Evolutionary conservation across 768 basidiomycete species (phyloP).

Genomic region (Galerina marginata): DNA sequence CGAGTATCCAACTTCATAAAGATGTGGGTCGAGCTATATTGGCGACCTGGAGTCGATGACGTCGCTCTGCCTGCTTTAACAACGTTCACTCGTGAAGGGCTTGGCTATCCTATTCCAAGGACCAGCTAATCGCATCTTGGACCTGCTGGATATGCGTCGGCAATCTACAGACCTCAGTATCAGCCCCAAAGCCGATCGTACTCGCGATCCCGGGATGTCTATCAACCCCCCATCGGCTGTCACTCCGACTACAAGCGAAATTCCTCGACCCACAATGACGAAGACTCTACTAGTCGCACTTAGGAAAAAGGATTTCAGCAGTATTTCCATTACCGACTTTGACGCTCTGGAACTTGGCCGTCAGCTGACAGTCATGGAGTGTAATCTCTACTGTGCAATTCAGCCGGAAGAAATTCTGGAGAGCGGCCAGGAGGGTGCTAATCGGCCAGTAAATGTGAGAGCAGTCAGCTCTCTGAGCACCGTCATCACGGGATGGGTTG

Average conservation of each 20-base stretch:
- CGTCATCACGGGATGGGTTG: conserved; percentile 93
- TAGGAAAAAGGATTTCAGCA: conserved; percentile 64
- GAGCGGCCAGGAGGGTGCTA: conserved; percentile 73
- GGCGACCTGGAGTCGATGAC: conserved; percentile 80
- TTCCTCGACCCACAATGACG: conserved; percentile 87
- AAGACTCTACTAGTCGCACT: conserved; percentile 75
- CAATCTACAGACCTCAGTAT: conserved; percentile 52
- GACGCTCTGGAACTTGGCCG: conserved; percentile 91
- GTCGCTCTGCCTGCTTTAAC: conserved; percentile 60
- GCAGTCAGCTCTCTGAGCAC: conserved; percentile 90
- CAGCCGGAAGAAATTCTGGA: conserved; percentile 89
- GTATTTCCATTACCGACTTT: conserved; percentile 85
- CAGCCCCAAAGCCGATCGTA: conserved; percentile 65
- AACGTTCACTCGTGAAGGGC: conserved; percentile 66
- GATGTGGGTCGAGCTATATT: conserved; percentile 91
- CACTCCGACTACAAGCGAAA: conserved; percentile 55
- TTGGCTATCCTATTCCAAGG: conserved; percentile 66
- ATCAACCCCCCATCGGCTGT: conserved; percentile 61
- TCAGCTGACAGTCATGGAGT: conserved; percentile 95
- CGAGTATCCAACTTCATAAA: conserved; percentile 94
- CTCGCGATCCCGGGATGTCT: conserved; percentile 77
- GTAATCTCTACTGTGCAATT: conserved; percentile 83
- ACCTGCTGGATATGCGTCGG: conserved; percentile 63
- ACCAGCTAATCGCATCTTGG: conserved; percentile 75
- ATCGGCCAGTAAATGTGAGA: conserved; percentile 72